phyloP scores from a whole-genome alignment of 1,284 basidiomycete species.

The Volvariella surrecta region DNA sequence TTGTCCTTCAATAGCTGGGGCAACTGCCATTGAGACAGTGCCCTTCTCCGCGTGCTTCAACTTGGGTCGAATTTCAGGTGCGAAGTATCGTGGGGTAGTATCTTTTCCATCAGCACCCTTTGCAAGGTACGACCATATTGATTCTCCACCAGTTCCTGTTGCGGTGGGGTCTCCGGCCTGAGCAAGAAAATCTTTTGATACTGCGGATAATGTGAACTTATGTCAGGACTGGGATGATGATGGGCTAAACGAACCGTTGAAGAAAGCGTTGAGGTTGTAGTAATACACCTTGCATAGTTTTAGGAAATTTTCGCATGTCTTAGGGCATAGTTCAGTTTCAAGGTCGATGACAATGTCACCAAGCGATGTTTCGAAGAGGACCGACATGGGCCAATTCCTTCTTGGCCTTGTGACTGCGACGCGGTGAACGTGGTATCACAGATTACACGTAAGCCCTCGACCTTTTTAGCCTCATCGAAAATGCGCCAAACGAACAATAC shows the following conservation, averaged over 20 bases:
- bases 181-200: slow-evolving; percentile 94
- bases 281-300: slow-evolving; percentile 97
- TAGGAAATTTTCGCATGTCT: slow-evolving; percentile 90
- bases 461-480: too few relatives aligned
- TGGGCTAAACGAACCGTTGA: slow-evolving; percentile 66
- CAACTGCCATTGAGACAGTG: slow-evolving; percentile 93
- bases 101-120: slow-evolving; percentile 32
- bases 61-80: slow-evolving; percentile 70
- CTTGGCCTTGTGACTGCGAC: too few relatives aligned
- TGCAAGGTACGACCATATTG: slow-evolving; percentile 67
- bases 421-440: too few relatives aligned
- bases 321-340: slow-evolving; percentile 86
- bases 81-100: slow-evolving; percentile 66
- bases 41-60: slow-evolving; percentile 85
- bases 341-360: slow-evolving; percentile 96
- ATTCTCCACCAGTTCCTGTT: slow-evolving; percentile 89
- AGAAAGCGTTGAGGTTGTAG: slow-evolving; percentile 94
- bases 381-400: slow-evolving; percentile 91
- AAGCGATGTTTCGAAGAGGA: slow-evolving; percentile 91
- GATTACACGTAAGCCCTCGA: too few relatives aligned
- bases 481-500: too few relatives aligned
- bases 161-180: slow-evolving; percentile 95
- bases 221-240: slow-evolving; percentile 3
- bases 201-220: slow-evolving; percentile 30
- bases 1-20: slow-evolving; percentile 59